phyloP scores from a whole-genome alignment of 78 protist species.

The Ministeria vibrans region DNA sequence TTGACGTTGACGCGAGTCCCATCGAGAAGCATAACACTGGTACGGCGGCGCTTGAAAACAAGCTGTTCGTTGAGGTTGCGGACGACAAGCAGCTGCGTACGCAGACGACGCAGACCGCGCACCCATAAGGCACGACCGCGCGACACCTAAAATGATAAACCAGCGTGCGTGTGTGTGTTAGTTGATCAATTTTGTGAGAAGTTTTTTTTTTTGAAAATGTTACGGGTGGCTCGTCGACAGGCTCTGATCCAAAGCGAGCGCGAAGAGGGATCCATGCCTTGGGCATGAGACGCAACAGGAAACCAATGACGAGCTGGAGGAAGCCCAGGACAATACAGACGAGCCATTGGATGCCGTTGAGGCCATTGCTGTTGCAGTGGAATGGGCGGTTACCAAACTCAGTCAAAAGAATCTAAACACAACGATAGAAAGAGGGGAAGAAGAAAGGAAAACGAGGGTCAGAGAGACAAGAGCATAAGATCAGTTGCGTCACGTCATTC shows the following conservation, averaged over 20 bases:
- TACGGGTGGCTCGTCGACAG: not conserved
- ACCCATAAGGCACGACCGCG: not conserved
- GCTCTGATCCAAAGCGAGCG: not conserved
- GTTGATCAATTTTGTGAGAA: not conserved
- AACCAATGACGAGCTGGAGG: slow-evolving; percentile 18
- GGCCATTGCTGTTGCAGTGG: not conserved
- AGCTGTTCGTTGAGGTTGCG: not conserved
- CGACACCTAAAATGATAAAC: not conserved
- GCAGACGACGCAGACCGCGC: not conserved
- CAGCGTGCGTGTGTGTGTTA: not conserved
- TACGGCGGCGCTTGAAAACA: not conserved
- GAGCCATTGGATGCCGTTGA: slow-evolving; percentile 18
- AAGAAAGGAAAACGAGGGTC: not conserved
- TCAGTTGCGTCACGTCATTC: not conserved
- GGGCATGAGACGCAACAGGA: slow-evolving; percentile 32
- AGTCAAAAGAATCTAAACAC: not conserved
- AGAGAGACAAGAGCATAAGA: not conserved
- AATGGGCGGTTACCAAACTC: slow-evolving; percentile 52
- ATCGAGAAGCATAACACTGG: no score
- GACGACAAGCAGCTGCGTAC: not conserved
- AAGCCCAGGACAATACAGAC: not conserved
- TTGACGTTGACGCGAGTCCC: no score
- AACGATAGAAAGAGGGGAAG: not conserved
- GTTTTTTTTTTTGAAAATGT: not conserved
- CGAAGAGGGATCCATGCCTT: not conserved